Percentiles rank a stretch among this genome's conserved stretches.
Conservation (phyloP, 1,284 basidiomycete genomes). For the Puccinia triticina region DNA sequence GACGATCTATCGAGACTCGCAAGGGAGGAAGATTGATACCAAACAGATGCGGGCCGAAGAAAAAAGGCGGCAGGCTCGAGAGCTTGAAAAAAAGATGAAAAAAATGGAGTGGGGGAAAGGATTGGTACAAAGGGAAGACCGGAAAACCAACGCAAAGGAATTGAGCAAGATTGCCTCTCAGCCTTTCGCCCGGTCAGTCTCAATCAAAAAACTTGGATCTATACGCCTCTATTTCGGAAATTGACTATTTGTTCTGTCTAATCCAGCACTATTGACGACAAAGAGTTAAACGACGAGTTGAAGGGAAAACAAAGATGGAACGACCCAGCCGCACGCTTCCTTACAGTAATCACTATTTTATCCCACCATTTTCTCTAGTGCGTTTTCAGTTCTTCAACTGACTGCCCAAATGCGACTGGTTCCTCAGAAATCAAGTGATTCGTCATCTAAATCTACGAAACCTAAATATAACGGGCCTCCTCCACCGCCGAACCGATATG, state of each 20-base stretch:
- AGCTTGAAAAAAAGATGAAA: slow-evolving; percentile 78
- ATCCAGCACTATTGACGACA: slow-evolving; percentile 67
- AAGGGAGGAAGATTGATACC: slow-evolving; percentile 84
- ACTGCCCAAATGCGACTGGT: background rate
- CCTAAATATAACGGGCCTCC: slow-evolving; percentile 85
- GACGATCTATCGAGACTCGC: slow-evolving; percentile 90
- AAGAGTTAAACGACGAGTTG: slow-evolving; percentile 78
- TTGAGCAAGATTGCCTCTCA: slow-evolving; percentile 70
- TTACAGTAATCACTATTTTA: slow-evolving; percentile 68
- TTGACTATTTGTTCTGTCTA: background rate
- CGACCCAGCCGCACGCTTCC: slow-evolving; percentile 89
- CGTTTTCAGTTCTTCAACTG: background rate
- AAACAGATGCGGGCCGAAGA: slow-evolving; percentile 81
- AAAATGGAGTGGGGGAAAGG: slow-evolving; percentile 98
- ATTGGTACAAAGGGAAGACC: slow-evolving; percentile 78
- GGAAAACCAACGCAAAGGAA: slow-evolving; percentile 69
- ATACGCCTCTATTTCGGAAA: background rate
- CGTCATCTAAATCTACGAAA: slow-evolving; percentile 52
- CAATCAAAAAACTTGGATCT: background rate
- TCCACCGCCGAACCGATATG: slow-evolving; percentile 90
- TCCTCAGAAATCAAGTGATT: slow-evolving; percentile 41
- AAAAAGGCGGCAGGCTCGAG: slow-evolving; percentile 73
- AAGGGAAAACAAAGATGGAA: slow-evolving; percentile 83
- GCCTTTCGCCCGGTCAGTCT: slow-evolving; percentile 70
- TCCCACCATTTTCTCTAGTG: slow-evolving; percentile 55